These are phyloP conservation scores for Aspergillus conjunctus DNA, from an alignment of 495 filamentous ascomycete genomes.

Conservation along the genomic window DNA sequence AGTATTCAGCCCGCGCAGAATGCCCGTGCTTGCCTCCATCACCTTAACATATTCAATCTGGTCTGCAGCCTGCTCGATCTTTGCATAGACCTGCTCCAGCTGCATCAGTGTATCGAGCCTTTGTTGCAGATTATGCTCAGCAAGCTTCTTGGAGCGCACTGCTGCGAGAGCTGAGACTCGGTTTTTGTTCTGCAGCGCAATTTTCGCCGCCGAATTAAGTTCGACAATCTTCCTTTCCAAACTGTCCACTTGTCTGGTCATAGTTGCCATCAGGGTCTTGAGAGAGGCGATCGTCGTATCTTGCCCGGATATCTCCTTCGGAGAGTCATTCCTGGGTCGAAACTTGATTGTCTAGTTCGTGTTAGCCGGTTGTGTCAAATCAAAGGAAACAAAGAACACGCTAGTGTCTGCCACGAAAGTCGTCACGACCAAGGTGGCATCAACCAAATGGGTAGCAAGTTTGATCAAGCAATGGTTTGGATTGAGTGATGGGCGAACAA, in stretches of 20 bases:
- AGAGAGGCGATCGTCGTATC: constrained; percentile 81
- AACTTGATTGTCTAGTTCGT: constrained; percentile 73
- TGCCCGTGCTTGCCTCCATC: constrained; percentile 75
- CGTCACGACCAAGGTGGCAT: constrained; percentile 7
- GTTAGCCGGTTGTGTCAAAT: constrained; percentile 25
- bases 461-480: not conserved
- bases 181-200: constrained; percentile 70
- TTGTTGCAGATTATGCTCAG: constrained; percentile 67
- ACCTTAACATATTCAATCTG: constrained; percentile 77
- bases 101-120: constrained; percentile 73
- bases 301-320: constrained; percentile 62
- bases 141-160: constrained; percentile 79
- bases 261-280: constrained; percentile 63
- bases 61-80: constrained; percentile 82
- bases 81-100: constrained; percentile 75
- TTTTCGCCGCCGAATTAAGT: constrained; percentile 59
- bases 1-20: constrained; percentile 70
- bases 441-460: not conserved
- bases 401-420: constrained; percentile 7
- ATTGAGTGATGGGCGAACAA: constrained; percentile 1
- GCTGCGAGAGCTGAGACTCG: constrained; percentile 71
- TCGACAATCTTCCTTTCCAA: constrained; percentile 56
- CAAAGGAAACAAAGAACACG: not conserved
- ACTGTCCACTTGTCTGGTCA: constrained; percentile 63
- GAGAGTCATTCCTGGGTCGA: constrained; percentile 48